A percentile compares a stretch with the other conserved stretches of the same genome.
Evolutionary conservation across 2,329 filamentous ascomycete genomes (phyloP).

Genomic region (Aspergillus fumigatiaffinis): DNA sequence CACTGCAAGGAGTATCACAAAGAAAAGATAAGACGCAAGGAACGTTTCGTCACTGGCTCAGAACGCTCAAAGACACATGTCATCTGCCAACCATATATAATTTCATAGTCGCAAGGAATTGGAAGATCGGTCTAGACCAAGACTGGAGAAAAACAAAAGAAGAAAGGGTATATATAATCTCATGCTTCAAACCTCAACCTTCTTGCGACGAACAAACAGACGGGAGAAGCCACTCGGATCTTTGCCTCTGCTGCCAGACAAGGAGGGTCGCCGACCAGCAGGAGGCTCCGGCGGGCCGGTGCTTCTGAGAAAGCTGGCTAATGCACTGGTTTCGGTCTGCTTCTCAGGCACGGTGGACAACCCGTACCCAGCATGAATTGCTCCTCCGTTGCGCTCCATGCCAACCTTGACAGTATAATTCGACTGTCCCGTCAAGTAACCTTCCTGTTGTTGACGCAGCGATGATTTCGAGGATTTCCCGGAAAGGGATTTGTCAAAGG

Average conservation of each 20-base stretch:
- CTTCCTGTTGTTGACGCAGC: constrained; percentile 32
- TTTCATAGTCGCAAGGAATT: constrained; percentile 6
- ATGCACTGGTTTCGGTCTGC: constrained; percentile 55
- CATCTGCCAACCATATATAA: constrained; percentile 5
- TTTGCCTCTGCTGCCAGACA: constrained; percentile 3
- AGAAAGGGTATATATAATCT: constrained; percentile 4
- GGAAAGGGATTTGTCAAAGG: constrained; percentile 25
- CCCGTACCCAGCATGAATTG: constrained; percentile 10
- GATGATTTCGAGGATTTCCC: constrained; percentile 32
- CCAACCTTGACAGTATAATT: constrained; percentile 39
- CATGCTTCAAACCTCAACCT: constrained; percentile 12
- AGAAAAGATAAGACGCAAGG: constrained; percentile 11
- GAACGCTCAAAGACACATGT: constrained; percentile 11
- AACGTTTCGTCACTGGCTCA: constrained; percentile 12
- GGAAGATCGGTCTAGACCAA: constrained; percentile 7
- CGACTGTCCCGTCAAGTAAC: constrained; percentile 25
- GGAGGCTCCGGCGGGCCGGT: constrained; percentile 58
- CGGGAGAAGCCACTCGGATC: constrained; percentile 14
- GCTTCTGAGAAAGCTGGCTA: constrained; percentile 69
- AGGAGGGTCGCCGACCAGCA: constrained; percentile 7
- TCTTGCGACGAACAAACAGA: constrained; percentile 26
- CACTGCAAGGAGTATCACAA: constrained; percentile 4
- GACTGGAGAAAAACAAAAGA: constrained; percentile 8
- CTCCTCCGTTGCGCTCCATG: constrained; percentile 28
- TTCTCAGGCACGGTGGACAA: constrained; percentile 21